These are phyloP conservation scores for Lipomyces anomalus DNA, from an alignment of 805 yeast genomes.

Conservation along the genomic window DNA sequence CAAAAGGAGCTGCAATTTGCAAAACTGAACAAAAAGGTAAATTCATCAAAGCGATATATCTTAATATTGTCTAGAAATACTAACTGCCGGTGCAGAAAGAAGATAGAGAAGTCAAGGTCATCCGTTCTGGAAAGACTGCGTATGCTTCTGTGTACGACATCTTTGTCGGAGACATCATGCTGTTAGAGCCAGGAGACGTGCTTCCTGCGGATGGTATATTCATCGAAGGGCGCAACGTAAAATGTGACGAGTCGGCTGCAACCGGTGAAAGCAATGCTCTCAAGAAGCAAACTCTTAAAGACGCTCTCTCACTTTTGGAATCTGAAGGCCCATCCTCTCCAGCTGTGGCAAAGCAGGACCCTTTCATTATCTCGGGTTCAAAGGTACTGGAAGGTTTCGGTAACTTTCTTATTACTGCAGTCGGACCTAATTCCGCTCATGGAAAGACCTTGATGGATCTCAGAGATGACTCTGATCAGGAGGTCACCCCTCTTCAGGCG, in stretches of 20 bases:
- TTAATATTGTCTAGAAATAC: too few species aligned
- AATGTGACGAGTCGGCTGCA: conserved; percentile 85
- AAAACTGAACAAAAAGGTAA: conserved; percentile 76
- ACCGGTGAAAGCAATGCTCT: conserved; percentile 93
- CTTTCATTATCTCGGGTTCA: conserved; percentile 88
- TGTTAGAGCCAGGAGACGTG: conserved; percentile 88
- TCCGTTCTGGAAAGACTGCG: conserved; percentile 63
- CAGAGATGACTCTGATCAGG: conserved; percentile 67
- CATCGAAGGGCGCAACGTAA: conserved; percentile 61
- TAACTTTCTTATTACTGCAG: conserved; percentile 77
- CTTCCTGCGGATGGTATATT: conserved; percentile 83
- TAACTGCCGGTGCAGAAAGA: too few species aligned
- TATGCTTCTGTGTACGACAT: conserved; percentile 68
- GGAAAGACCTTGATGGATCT: conserved; percentile 87
- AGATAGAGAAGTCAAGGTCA: conserved; percentile 69
- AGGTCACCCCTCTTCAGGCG: conserved; percentile 82
- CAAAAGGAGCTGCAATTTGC: conserved; percentile 94
- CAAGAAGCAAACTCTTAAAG: conserved; percentile 54
- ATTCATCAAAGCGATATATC: too few species aligned
- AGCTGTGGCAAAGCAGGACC: conserved; percentile 52
- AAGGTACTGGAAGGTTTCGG: conserved; percentile 82
- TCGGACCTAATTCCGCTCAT: conserved; percentile 82
- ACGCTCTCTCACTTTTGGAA: conserved; percentile 34
- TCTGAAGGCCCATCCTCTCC: conserved; percentile 34
- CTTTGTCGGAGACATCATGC: conserved; percentile 78